Evolutionary conservation across 495 filamentous ascomycete species (phyloP), one percentile per base, ranked within the genome.

Genomic region (Hyaloscypha bicolor): DNA sequence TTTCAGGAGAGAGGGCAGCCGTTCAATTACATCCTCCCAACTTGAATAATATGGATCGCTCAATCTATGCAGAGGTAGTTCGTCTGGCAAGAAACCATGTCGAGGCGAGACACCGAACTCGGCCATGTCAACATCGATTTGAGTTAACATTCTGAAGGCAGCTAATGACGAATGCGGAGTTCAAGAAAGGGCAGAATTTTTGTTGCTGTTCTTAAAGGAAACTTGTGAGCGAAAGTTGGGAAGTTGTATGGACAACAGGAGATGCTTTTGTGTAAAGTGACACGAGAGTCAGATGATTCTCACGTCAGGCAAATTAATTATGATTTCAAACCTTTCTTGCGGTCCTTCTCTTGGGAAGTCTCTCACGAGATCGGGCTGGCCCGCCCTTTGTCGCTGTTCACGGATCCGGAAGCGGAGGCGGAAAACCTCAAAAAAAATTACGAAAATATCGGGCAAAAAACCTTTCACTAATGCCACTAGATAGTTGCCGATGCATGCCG

Each of bases 101-200:
- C 86, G 81, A 25, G 88, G 81, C 59, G 94, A 96, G 77, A 99
- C 88, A 72, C 88, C 91, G 80, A 96, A 98, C 72, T 96, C 90
- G 70, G 85, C 82, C 30, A 91, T 80, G 25, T 82, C 78, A 11
- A 65, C n/a, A 37, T 65, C 66, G 4, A 66, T 32, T 21, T 64
- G 60, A 31, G 59, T 35, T 19, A 69, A 37, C 70, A 72, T 72
- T 25, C 11, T 65, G 45, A 60, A 31, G 22, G 19, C 12, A 22
- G 53, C 3, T 52, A 11, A 45, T 37, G 32, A 60, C 30, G 21
- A n/a, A 58, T 35, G 62, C 32, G 22, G 22, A 31, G 42, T n/a
- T 30, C 19, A 29, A 45, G 21, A 29, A 39, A 61, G 11, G 29
- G 16, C 19, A 4, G 42, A 48, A 12, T 37, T 8, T 37, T 48